A percentile compares a stretch with the other conserved stretches of the same genome.
phyloP scores from a whole-genome alignment of 805 yeast species.

The Candida broadrunensis region DNA sequence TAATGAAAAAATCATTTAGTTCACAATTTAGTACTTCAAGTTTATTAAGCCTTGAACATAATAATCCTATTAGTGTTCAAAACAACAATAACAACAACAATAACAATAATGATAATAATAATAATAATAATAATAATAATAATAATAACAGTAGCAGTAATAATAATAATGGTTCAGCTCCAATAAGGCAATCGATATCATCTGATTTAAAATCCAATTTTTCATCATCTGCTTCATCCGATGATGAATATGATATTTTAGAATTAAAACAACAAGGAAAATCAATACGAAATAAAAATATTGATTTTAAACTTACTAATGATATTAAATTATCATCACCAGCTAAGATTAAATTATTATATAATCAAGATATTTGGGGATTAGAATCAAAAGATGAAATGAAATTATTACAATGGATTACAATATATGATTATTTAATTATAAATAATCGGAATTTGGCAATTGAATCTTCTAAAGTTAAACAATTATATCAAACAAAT shows the following conservation, averaged over 20 bases:
- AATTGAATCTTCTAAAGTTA: slow-evolving; percentile 5
- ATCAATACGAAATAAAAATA: slow-evolving; percentile 9
- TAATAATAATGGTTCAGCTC: slow-evolving; percentile 4
- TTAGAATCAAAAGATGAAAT: slow-evolving; percentile 25
- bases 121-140: not conserved
- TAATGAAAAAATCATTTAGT: slow-evolving; percentile 8
- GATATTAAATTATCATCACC: slow-evolving; percentile 19
- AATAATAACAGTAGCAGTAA: not conserved
- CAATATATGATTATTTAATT: slow-evolving; percentile 32
- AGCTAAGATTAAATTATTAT: slow-evolving; percentile 7
- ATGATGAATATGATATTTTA: slow-evolving; percentile 15
- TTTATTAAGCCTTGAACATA: not conserved
- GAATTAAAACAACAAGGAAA: slow-evolving; percentile 8
- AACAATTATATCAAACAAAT: slow-evolving; percentile 4
- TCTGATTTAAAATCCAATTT: slow-evolving; percentile 5
- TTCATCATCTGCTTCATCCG: slow-evolving; percentile 16
- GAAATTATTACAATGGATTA: slow-evolving; percentile 29
- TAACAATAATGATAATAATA: slow-evolving; percentile 3
- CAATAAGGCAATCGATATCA: slow-evolving; percentile 12
- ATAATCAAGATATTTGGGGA: slow-evolving; percentile 1
- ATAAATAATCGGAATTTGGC: slow-evolving; percentile 6
- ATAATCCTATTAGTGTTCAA: not conserved
- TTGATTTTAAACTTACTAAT: slow-evolving; percentile 15
- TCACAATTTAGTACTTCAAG: slow-evolving; percentile 10
- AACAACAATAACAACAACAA: not conserved